A percentile compares a stretch with the other conserved stretches of the same genome.
Evolutionary conservation across 2,329 filamentous ascomycete species (phyloP).

Genomic region (Trichoderma sp.): DNA sequence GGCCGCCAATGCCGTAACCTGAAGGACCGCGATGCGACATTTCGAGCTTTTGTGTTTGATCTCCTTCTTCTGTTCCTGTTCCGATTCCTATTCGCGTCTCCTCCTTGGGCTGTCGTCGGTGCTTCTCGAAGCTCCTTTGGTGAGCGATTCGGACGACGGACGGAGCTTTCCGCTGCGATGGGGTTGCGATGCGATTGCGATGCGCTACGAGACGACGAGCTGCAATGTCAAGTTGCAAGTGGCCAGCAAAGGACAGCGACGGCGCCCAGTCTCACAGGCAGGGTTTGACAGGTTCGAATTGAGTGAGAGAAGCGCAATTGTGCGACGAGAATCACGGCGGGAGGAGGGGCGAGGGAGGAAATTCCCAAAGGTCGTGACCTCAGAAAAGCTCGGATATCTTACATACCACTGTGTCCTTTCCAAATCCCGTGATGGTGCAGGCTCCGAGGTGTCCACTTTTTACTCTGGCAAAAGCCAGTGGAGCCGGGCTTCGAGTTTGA

Average conservation of each 20-base stretch:
- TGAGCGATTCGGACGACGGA: background rate
- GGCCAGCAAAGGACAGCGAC: background rate
- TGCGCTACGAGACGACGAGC: background rate
- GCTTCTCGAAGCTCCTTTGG: background rate
- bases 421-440: slow-evolving; percentile 36
- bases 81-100: background rate
- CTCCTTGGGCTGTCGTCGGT: background rate
- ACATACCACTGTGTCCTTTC: slow-evolving; percentile 40
- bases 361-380: slow-evolving; percentile 28
- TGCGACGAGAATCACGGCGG: slow-evolving; percentile 10
- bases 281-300: background rate
- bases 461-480: background rate
- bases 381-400: slow-evolving; percentile 27
- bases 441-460: slow-evolving; percentile 29
- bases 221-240: background rate
- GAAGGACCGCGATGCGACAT: slow-evolving; percentile 61
- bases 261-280: slow-evolving; percentile 1
- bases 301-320: slow-evolving; percentile 7
- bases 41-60: background rate
- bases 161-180: background rate
- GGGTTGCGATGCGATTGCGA: slow-evolving; percentile 5
- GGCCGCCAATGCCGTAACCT: slow-evolving; percentile 78
- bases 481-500: background rate
- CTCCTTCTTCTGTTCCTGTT: background rate
- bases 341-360: slow-evolving; percentile 5